phyloP scores from a whole-genome alignment of 192 early-diverging fungal genomes.

The Entomortierella chlamydospora region DNA sequence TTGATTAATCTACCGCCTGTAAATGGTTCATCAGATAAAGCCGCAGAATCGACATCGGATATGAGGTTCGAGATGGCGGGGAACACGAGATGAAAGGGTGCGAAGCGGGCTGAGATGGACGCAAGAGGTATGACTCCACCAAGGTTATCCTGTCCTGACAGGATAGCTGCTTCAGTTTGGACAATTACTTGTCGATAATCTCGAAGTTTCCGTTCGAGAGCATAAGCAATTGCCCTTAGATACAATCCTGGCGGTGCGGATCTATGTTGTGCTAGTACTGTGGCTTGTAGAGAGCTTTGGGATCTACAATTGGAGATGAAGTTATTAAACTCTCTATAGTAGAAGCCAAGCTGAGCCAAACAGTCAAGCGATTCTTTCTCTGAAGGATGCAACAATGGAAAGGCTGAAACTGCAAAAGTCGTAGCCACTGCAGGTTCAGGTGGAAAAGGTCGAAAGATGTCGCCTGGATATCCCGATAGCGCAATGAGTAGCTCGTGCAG shows the following conservation, averaged over 20 bases:
- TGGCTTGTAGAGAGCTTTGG: background rate
- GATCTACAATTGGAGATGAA: constrained; percentile 54
- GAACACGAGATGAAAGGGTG: constrained; percentile 64
- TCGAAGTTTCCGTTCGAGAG: constrained; percentile 56
- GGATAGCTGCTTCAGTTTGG: constrained; percentile 61
- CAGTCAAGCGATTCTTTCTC: constrained; percentile 70
- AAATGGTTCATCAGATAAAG: constrained; percentile 29
- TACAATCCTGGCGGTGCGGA: constrained; percentile 48
- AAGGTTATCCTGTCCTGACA: constrained; percentile 64
- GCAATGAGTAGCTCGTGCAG: constrained; percentile 79
- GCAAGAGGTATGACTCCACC: constrained; percentile 61
- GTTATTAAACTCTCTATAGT: constrained; percentile 52
- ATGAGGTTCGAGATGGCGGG: constrained; percentile 58
- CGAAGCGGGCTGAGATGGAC: constrained; percentile 52
- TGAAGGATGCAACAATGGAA: constrained; percentile 73
- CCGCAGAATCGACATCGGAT: constrained; percentile 46
- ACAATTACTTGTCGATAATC: constrained; percentile 61
- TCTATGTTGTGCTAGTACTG: background rate
- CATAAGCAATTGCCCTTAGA: constrained; percentile 61
- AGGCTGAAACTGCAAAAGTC: constrained; percentile 70
- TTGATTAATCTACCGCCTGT: constrained; percentile 64
- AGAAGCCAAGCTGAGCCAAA: constrained; percentile 69
- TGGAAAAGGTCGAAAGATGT: constrained; percentile 72
- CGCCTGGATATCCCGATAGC: constrained; percentile 73
- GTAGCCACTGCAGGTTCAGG: constrained; percentile 43